phyloP scores from a whole-genome alignment of 345 rosid genomes.

The Limnanthes douglasii region DNA sequence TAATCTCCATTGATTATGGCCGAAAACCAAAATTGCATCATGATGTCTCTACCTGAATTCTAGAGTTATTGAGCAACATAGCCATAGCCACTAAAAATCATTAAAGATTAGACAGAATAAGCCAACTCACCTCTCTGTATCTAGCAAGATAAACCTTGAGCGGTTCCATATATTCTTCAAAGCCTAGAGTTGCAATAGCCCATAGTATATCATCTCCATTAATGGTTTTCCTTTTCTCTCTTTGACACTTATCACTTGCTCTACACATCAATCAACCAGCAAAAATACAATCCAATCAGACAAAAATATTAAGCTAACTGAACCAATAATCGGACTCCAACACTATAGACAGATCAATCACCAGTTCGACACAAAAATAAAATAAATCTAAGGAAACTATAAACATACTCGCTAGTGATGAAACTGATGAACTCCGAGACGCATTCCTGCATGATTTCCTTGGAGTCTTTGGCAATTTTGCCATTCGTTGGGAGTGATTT shows the following conservation, averaged over 20 bases:
- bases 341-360: not conserved
- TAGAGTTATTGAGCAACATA: not conserved
- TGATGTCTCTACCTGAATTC: not conserved
- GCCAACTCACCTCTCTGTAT: slow-evolving; percentile 58
- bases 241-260: slow-evolving; percentile 97
- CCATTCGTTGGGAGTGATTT: slow-evolving; percentile 84
- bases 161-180: slow-evolving; percentile 93
- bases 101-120: too few species aligned
- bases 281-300: not conserved
- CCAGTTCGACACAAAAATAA: not conserved
- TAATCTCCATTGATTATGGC: not conserved
- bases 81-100: too few species aligned
- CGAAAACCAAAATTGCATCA: slow-evolving; percentile 1
- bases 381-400: not conserved
- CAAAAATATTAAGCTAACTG: not conserved
- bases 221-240: slow-evolving; percentile 92
- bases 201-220: slow-evolving; percentile 94
- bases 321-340: not conserved
- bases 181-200: slow-evolving; percentile 96
- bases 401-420: slow-evolving; percentile 85
- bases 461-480: slow-evolving; percentile 93
- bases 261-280: slow-evolving; percentile 19
- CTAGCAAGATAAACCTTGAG: slow-evolving; percentile 59
- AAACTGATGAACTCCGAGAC: slow-evolving; percentile 96
- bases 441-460: slow-evolving; percentile 93